Percentiles rank a stretch among this genome's conserved stretches.
These are phyloP conservation scores for Graphilbum fragrans DNA, from an alignment of 2,329 filamentous ascomycete species.

Conservation along the genomic window DNA sequence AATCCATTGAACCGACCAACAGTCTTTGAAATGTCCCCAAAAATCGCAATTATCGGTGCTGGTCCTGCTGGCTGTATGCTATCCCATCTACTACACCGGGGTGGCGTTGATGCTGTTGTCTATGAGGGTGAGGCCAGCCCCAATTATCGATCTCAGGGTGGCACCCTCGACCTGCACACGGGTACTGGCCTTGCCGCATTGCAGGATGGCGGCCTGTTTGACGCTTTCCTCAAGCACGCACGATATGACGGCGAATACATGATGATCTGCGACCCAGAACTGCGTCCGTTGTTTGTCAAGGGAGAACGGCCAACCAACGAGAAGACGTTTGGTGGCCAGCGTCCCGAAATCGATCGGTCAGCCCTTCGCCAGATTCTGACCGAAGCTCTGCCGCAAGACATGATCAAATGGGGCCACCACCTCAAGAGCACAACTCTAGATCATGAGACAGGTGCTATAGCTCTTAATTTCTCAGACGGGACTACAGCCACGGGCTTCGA, in stretches of 20 bases:
- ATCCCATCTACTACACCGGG: conserved; percentile 36
- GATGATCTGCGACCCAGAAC: conserved; percentile 30
- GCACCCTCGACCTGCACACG: conserved; percentile 41
- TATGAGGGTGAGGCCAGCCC: conserved; percentile 35
- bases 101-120: conserved; percentile 31
- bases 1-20: too few species aligned
- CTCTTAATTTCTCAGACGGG: conserved; percentile 25
- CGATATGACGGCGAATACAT: conserved; percentile 40
- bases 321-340: conserved; percentile 13
- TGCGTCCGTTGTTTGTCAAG: conserved; percentile 21
- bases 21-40: conserved; percentile 11
- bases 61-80: conserved; percentile 37
- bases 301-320: conserved; percentile 15
- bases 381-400: conserved; percentile 29
- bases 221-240: conserved; percentile 34
- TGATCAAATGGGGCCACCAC: conserved; percentile 32
- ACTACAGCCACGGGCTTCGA: conserved; percentile 23
- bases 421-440: too few species aligned
- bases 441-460: conserved; percentile 22
- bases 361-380: conserved; percentile 30
- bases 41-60: conserved; percentile 35
- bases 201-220: conserved; percentile 34
- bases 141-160: conserved; percentile 35
- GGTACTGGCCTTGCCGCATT: conserved; percentile 37
- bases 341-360: conserved; percentile 41